A percentile compares a stretch with the other conserved stretches of the same genome.
These are phyloP conservation scores for Trifolium pratense DNA, from an alignment of 306 rosid species.

Conservation along the genomic window DNA sequence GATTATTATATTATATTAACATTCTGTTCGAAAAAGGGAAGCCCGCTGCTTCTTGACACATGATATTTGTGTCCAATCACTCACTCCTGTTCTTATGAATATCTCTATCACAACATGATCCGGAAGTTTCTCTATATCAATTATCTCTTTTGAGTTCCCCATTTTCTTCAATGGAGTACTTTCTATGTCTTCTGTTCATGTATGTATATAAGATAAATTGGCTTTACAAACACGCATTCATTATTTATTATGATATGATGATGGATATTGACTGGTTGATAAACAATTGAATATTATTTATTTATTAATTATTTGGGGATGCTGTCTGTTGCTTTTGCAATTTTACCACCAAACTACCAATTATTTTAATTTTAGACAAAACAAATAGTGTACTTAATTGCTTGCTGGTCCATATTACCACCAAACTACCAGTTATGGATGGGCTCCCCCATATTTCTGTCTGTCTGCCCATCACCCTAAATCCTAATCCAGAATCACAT, in stretches of 20 bases:
- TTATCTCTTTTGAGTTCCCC: not conserved
- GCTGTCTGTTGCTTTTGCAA: not conserved
- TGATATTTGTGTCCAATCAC: constrained; percentile 59
- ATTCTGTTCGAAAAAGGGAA: constrained; percentile 54
- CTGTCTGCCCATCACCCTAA: constrained; percentile 12
- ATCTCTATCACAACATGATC: constrained; percentile 74
- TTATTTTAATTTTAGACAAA: constrained; percentile 17
- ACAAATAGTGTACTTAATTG: not conserved
- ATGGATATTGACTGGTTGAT: constrained; percentile 1
- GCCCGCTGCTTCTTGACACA: constrained; percentile 80
- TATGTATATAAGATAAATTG: not conserved
- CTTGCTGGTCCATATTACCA: constrained; percentile 18
- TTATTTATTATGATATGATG: not conserved
- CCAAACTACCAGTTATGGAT: not conserved
- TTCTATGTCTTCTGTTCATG: not conserved
- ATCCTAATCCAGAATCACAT: too few species aligned
- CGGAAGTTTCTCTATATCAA: constrained; percentile 58
- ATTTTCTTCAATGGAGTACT: not conserved
- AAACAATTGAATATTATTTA: not conserved
- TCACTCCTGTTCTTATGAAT: constrained; percentile 57
- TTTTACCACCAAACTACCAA: constrained; percentile 25
- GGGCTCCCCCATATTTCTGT: constrained; percentile 35
- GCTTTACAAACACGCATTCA: not conserved
- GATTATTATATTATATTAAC: constrained; percentile 23
- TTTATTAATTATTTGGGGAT: not conserved